These are phyloP conservation scores for Geosmithia putterillii DNA, from an alignment of 2,329 filamentous ascomycete genomes.

Conservation along the genomic window DNA sequence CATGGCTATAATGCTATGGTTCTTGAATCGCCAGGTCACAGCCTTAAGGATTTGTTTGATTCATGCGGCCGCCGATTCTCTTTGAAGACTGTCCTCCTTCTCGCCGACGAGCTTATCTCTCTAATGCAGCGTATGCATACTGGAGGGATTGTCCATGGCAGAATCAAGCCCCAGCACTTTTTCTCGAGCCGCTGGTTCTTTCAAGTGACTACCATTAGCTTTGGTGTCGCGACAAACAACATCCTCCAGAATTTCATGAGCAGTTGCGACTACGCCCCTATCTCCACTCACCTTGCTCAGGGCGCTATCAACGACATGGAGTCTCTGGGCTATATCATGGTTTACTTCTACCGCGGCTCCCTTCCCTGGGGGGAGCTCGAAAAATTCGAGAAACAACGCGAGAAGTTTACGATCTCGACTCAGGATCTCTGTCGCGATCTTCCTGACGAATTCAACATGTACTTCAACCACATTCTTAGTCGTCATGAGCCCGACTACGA, in stretches of 20 bases:
- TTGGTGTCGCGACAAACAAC: conserved; percentile 99
- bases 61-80: conserved; percentile 3
- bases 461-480: conserved; percentile 97
- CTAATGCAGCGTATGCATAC: conserved; percentile 99
- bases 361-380: conserved; percentile 98
- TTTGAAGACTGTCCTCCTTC: conserved; percentile 89
- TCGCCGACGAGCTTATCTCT: conserved; percentile 96
- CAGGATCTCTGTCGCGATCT: conserved; percentile 98
- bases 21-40: conserved; percentile 88
- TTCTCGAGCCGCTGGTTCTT: conserved; percentile 98
- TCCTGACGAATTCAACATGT: conserved; percentile 98
- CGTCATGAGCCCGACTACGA: conserved; percentile 99
- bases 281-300: conserved; percentile 98
- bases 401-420: conserved; percentile 99
- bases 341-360: conserved; percentile 98
- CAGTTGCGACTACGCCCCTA: conserved; percentile 94
- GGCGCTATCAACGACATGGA: conserved; percentile 99
- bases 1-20: conserved; percentile 99
- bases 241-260: conserved; percentile 99
- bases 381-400: conserved; percentile 99
- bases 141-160: conserved; percentile 98
- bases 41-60: conserved; percentile 74
- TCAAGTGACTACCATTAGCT: conserved; percentile 99
- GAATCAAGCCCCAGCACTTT: conserved; percentile 99
- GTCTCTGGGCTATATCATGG: conserved; percentile 97